Evolutionary conservation across 2,329 filamentous ascomycete species (phyloP), one percentile per base, ranked within the genome.

Genomic region (Aureobasidium sp.): DNA sequence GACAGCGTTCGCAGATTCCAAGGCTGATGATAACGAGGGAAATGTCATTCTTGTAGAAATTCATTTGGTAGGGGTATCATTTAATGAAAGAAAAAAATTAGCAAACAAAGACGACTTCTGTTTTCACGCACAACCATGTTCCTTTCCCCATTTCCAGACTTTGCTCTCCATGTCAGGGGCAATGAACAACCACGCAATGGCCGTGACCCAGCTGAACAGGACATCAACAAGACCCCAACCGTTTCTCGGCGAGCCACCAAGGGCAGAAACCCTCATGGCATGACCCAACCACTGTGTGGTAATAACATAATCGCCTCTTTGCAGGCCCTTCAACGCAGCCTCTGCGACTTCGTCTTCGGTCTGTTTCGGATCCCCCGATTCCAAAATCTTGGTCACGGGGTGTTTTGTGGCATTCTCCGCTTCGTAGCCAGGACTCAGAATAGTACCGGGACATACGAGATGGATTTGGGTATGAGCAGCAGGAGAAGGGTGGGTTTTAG

Each of bases 381-480:
- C 93, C 40, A 97, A 71, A 49, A 84, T 76, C 60, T 82, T 78
- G 3, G 90, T 95, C 45, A 96, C 77, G 4, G 78, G 80, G 6
- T 90, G 91, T 70, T 97, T 97, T 24, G 79, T 79, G 61, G 74
- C 69, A 63, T 94, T 84, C 71, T 97, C 91, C 16, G 79, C 75
- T 56, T 84, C 84, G 48, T 85, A 79, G 0, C 90, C 90, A 0
- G 88, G 84, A 5, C 80, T 84, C 12, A 82, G 75, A 58, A 98
- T 97, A 2, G 86, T 88, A 50, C 86, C 91, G 0, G 93, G 93
- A 62, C 84, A 87, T 11, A 97, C 81, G 37, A 88, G 79, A 63
- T 95, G 88, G 17, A 96, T 76, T 61, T 86, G 81, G 51, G 97
- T 84, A 55, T 83, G 79, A 38, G 85, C 80, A 68, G 0, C 76